Percentiles rank a stretch among this genome's conserved stretches.
Conservation (phyloP, 306 rosid species). For the Begonia fuchsioides region DNA sequence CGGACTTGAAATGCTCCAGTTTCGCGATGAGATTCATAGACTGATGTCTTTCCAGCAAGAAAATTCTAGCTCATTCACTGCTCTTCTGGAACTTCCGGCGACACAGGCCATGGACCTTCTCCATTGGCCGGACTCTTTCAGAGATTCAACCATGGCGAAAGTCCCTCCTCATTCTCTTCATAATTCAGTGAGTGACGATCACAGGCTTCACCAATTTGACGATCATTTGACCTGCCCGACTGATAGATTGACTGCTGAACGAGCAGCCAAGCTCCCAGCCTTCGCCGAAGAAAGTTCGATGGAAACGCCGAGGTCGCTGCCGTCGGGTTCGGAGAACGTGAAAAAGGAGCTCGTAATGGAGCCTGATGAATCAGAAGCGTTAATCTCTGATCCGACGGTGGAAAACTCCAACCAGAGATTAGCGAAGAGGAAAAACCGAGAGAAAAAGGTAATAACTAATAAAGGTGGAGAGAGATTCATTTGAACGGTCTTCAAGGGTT, state of each 20-base stretch:
- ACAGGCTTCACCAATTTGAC: constrained; percentile 28
- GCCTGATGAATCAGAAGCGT: constrained; percentile 34
- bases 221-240: constrained; percentile 37
- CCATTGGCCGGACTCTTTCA: constrained; percentile 38
- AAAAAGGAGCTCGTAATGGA: constrained; percentile 60
- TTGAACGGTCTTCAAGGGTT: constrained; percentile 28
- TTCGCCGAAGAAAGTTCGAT: constrained; percentile 46
- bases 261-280: constrained; percentile 60
- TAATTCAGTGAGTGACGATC: constrained; percentile 10
- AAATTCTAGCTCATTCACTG: constrained; percentile 76
- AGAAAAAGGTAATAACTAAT: constrained; percentile 75
- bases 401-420: constrained; percentile 41
- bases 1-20: constrained; percentile 56
- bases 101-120: constrained; percentile 81
- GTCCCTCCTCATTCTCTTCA: constrained; percentile 16
- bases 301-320: constrained; percentile 23
- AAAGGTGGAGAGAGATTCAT: background rate
- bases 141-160: constrained; percentile 4
- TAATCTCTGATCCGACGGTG: constrained; percentile 33
- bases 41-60: constrained; percentile 70
- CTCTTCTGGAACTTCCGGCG: constrained; percentile 82
- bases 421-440: constrained; percentile 79
- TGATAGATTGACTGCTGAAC: too few species aligned
- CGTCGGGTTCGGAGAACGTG: constrained; percentile 37
- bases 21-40: constrained; percentile 73